These are phyloP conservation scores for Bertia moriformis DNA, from an alignment of 2,329 filamentous ascomycete genomes.

Conservation along the genomic window DNA sequence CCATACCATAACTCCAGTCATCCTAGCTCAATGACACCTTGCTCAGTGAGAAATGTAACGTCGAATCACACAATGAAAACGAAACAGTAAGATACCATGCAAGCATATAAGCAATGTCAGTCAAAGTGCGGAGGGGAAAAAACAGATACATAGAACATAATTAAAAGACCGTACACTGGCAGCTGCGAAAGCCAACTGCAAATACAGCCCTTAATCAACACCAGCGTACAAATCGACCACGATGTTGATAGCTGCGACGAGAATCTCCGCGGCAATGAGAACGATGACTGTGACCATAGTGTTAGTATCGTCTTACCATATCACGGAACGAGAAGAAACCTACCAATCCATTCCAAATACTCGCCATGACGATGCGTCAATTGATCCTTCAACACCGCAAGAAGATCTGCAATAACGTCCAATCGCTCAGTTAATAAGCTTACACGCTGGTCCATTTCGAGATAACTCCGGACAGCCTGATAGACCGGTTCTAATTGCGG, in stretches of 20 bases:
- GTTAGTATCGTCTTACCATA: constrained; percentile 5
- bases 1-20: no score
- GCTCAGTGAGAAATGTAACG: no score
- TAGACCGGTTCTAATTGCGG: constrained; percentile 94
- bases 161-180: no score
- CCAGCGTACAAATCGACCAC: constrained; percentile 57
- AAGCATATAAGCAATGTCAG: no score
- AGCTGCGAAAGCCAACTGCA: no score
- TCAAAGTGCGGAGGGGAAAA: no score
- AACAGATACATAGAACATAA: no score
- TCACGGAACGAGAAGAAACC: constrained; percentile 15
- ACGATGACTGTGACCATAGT: constrained; percentile 59
- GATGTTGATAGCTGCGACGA: constrained; percentile 87
- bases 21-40: no score
- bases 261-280: constrained; percentile 85
- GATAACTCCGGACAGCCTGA: constrained; percentile 81
- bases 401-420: constrained; percentile 81
- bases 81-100: no score
- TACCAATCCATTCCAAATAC: constrained; percentile 80
- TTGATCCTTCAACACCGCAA: constrained; percentile 90
- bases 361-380: constrained; percentile 84
- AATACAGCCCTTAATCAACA: constrained; percentile 2
- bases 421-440: constrained; percentile 76
- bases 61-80: no score
- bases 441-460: constrained; percentile 96